These are phyloP conservation scores for Suillus hirtellus DNA, from an alignment of 768 basidiomycete species.

Conservation along the genomic window DNA sequence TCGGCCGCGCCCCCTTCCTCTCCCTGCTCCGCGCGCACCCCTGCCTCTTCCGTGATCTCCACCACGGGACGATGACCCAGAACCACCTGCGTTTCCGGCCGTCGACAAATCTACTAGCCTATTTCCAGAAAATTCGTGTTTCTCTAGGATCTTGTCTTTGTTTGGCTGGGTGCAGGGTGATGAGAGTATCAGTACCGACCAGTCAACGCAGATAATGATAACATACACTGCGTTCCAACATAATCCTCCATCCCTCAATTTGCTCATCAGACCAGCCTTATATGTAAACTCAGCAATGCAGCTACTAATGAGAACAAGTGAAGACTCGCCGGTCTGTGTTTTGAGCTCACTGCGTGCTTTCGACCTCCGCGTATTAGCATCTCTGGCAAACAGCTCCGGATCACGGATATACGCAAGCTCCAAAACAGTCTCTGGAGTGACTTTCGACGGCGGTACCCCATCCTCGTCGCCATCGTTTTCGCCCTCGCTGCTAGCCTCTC, in stretches of 20 bases:
- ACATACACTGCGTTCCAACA: slow-evolving; percentile 87
- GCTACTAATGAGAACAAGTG: slow-evolving; percentile 3
- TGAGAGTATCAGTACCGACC: slow-evolving; percentile 7
- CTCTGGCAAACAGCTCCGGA: slow-evolving; percentile 75
- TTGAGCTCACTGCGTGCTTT: slow-evolving; percentile 67
- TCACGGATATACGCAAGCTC: slow-evolving; percentile 78
- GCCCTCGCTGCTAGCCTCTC: slow-evolving; percentile 44
- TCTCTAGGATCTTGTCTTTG: slow-evolving; percentile 72
- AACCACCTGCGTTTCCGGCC: slow-evolving; percentile 3
- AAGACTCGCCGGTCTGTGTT: slow-evolving; percentile 58
- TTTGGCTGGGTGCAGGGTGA: slow-evolving; percentile 49
- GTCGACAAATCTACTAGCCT: slow-evolving; percentile 23
- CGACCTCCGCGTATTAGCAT: slow-evolving; percentile 68
- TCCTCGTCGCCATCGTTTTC: slow-evolving; percentile 34
- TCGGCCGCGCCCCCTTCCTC: slow-evolving; percentile 38
- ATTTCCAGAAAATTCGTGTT: slow-evolving; percentile 78
- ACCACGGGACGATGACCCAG: slow-evolving; percentile 25
- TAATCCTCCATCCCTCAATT: slow-evolving; percentile 89
- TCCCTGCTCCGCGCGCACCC: slow-evolving; percentile 39
- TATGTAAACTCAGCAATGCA: neutral
- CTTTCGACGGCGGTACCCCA: slow-evolving; percentile 19
- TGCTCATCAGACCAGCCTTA: slow-evolving; percentile 80
- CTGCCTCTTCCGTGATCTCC: slow-evolving; percentile 45
- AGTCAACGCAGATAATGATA: slow-evolving; percentile 8
- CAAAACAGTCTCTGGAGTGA: slow-evolving; percentile 59